Percentiles rank a stretch among this genome's conserved stretches.
phyloP scores from a whole-genome alignment of 1,284 basidiomycete species.

The Pseudozyma pruni region DNA sequence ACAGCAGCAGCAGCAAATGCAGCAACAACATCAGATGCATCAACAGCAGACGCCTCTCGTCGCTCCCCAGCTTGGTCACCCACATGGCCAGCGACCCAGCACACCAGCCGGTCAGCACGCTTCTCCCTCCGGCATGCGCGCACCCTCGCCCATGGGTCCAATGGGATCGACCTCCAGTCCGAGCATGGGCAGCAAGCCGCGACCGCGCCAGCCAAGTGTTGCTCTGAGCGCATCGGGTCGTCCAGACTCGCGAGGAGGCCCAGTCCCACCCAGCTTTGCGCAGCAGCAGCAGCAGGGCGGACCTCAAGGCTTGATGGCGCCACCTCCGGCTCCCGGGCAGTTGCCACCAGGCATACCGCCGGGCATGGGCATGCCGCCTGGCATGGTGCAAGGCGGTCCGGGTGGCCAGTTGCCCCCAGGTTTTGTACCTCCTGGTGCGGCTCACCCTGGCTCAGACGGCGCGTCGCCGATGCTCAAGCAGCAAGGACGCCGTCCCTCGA shows the following conservation, averaged over 20 bases:
- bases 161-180: constrained; percentile 38
- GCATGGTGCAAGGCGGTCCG: constrained; percentile 21
- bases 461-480: constrained; percentile 36
- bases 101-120: constrained; percentile 40
- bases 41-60: constrained; percentile 35
- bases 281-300: constrained; percentile 27
- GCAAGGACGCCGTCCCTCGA: constrained; percentile 38
- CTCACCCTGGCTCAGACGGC: constrained; percentile 23
- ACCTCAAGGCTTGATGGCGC: constrained; percentile 43
- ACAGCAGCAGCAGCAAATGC: constrained; percentile 39
- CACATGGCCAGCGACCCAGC: constrained; percentile 40
- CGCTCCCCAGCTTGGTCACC: constrained; percentile 35
- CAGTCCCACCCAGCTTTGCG: constrained; percentile 22
- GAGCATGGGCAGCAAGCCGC: constrained; percentile 29
- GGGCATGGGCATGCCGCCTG: constrained; percentile 26
- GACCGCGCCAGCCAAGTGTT: constrained; percentile 42
- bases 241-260: constrained; percentile 44
- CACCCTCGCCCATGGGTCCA: constrained; percentile 42
- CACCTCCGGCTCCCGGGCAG: constrained; percentile 45
- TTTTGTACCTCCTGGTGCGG: constrained; percentile 12
- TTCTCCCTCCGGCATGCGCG: constrained; percentile 46
- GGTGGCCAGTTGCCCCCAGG: constrained; percentile 34
- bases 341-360: constrained; percentile 31
- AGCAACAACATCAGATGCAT: constrained; percentile 44
- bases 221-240: constrained; percentile 33